phyloP scores from a whole-genome alignment of 169 alveolate species.

The Plasmodium inui region DNA sequence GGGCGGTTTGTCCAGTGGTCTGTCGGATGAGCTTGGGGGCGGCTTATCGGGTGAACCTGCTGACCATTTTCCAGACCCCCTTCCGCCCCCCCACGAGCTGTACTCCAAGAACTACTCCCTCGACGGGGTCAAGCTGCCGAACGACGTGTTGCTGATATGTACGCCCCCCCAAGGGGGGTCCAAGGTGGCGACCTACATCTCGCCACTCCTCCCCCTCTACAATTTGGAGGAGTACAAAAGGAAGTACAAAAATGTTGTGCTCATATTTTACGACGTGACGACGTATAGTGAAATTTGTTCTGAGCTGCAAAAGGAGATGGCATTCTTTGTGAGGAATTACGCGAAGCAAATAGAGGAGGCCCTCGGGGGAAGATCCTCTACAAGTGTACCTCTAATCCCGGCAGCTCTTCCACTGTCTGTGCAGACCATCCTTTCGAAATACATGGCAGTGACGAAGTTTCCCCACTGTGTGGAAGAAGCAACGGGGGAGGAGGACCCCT shows the following conservation, averaged over 20 bases:
- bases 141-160: conserved; percentile 43
- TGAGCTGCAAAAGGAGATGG: conserved; percentile 40
- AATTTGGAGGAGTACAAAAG: conserved; percentile 44
- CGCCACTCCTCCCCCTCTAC: conserved; percentile 32
- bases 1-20: background rate
- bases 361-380: background rate
- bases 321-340: conserved; percentile 13
- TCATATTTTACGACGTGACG: conserved; percentile 28
- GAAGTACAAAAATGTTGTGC: conserved; percentile 44
- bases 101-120: conserved; percentile 47
- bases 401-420: conserved; percentile 38
- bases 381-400: background rate
- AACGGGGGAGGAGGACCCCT: background rate
- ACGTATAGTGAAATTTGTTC: conserved; percentile 5
- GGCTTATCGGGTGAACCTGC: background rate
- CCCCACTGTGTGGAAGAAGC: conserved; percentile 12
- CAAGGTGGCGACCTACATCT: conserved; percentile 11
- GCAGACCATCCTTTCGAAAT: conserved; percentile 23
- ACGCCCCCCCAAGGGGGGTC: conserved; percentile 18
- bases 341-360: background rate
- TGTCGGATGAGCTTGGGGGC: background rate
- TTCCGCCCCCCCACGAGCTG: background rate
- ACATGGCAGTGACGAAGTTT: background rate
- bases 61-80: background rate
- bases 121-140: conserved; percentile 34